These are phyloP conservation scores for Coprinellus micaceus DNA, from an alignment of 768 basidiomycete genomes.

Conservation along the genomic window DNA sequence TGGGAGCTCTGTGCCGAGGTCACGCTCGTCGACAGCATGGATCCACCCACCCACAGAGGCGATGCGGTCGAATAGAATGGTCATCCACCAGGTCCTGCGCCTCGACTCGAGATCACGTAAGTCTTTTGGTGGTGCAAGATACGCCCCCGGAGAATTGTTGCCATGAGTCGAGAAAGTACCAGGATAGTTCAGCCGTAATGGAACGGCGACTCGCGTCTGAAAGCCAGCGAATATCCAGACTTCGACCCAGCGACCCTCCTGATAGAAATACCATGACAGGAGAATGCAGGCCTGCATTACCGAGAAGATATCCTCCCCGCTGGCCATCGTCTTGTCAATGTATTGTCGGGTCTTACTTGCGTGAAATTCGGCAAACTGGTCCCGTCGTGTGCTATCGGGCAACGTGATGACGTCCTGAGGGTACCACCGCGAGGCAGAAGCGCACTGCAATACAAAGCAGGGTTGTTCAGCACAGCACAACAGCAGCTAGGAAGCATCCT, in stretches of 20 bases:
- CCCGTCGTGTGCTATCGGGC: constrained; percentile 74
- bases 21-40: constrained; percentile 79
- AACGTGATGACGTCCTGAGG: constrained; percentile 62
- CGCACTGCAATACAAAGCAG: constrained; percentile 48
- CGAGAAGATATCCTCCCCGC: constrained; percentile 79
- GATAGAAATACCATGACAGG: constrained; percentile 88
- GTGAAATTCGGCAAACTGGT: constrained; percentile 84
- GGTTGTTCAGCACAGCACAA: constrained; percentile 13
- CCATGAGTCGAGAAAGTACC: constrained; percentile 74
- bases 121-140: constrained; percentile 76
- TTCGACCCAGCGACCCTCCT: constrained; percentile 87
- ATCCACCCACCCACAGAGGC: constrained; percentile 81
- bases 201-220: constrained; percentile 77
- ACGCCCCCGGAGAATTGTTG: constrained; percentile 69
- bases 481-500: constrained; percentile 1
- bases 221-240: constrained; percentile 90
- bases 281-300: constrained; percentile 86
- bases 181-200: constrained; percentile 80
- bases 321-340: constrained; percentile 88
- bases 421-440: constrained; percentile 80
- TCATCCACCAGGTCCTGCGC: constrained; percentile 90
- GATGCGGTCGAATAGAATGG: constrained; percentile 81
- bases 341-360: constrained; percentile 83
- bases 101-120: constrained; percentile 72
- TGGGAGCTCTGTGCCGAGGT: constrained; percentile 82